Percentiles rank a stretch among this genome's conserved stretches.
Conservation (phyloP, 2,329 filamentous ascomycete species). For the Fusarium brevicatenulatum region DNA sequence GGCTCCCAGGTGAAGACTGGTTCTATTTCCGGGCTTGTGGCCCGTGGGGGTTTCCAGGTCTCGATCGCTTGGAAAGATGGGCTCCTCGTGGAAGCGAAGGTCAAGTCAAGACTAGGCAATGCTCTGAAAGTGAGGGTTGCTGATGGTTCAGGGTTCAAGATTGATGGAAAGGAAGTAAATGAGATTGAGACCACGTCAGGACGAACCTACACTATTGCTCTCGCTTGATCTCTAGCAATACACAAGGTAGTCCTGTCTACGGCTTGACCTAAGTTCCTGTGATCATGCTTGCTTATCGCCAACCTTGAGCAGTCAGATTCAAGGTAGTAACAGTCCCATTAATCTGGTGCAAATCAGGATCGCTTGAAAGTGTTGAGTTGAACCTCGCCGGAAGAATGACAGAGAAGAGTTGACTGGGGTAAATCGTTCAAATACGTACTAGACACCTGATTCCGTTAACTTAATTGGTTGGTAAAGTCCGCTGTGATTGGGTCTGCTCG, state of each 20-base stretch:
- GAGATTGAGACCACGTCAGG: background rate
- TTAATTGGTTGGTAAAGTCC: background rate
- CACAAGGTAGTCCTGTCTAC: accelerated
- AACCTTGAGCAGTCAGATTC: too few relatives aligned
- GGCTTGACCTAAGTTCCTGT: too few relatives aligned
- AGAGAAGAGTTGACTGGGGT: too few relatives aligned
- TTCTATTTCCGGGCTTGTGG: background rate
- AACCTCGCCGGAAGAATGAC: too few relatives aligned
- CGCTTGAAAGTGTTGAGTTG: too few relatives aligned
- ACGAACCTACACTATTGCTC: background rate
- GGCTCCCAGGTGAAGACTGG: background rate
- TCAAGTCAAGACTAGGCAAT: background rate
- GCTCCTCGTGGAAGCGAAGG: accelerated
- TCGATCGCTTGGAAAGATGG: background rate
- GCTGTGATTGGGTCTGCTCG: accelerated
- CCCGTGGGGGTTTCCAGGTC: background rate
- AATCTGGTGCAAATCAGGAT: too few relatives aligned
- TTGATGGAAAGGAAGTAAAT: background rate
- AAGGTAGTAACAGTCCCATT: too few relatives aligned
- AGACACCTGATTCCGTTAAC: too few relatives aligned
- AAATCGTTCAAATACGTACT: too few relatives aligned
- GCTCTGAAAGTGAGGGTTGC: background rate
- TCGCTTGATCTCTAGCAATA: accelerated
- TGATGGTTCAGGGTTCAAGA: background rate
- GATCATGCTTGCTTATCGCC: too few relatives aligned